Evolutionary conservation across 352 stramenopile species (phyloP).

Genomic region (Globisporangium viniferum): DNA sequence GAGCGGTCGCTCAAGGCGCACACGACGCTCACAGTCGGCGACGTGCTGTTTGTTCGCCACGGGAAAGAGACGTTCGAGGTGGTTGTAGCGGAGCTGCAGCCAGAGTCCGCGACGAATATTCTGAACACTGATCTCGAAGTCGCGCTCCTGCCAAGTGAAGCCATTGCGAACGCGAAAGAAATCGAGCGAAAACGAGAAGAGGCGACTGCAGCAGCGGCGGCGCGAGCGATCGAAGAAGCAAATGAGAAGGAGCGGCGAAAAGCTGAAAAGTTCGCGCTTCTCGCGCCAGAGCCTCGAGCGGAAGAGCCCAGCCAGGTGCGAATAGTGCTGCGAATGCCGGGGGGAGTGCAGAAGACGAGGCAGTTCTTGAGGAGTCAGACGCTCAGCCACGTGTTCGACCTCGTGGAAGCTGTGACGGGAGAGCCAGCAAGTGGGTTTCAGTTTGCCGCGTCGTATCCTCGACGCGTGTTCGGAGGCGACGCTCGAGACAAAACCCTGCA

Average conservation of each 20-base stretch:
- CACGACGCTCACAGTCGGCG: constrained; percentile 73
- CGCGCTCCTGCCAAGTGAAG: constrained; percentile 69
- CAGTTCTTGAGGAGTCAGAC: constrained; percentile 34
- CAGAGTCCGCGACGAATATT: constrained; percentile 59
- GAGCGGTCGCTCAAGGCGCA: constrained; percentile 67
- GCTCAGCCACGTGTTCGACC: constrained; percentile 43
- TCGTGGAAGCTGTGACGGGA: constrained; percentile 52
- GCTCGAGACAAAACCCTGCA: constrained; percentile 36
- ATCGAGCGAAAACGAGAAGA: constrained; percentile 29
- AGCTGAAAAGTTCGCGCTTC: constrained; percentile 28
- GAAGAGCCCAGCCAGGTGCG: constrained; percentile 47
- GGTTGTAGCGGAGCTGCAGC: constrained; percentile 50
- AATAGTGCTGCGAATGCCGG: constrained; percentile 43
- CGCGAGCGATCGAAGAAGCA: constrained; percentile 20
- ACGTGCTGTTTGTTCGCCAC: constrained; percentile 75
- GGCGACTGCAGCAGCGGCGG: constrained; percentile 22
- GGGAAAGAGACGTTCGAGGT: constrained; percentile 77
- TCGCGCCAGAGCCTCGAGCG: constrained; percentile 34
- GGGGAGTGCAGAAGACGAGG: constrained; percentile 43
- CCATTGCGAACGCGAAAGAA: constrained; percentile 36
- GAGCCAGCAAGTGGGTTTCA: constrained; percentile 38
- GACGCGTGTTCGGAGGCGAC: constrained; percentile 50
- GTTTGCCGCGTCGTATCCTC: constrained; percentile 59
- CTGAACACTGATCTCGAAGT: constrained; percentile 85
- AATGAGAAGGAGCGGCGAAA: constrained; percentile 43